Evolutionary conservation across 2,329 filamentous ascomycete species (phyloP).

Genomic region (Pyricularia sp.): DNA sequence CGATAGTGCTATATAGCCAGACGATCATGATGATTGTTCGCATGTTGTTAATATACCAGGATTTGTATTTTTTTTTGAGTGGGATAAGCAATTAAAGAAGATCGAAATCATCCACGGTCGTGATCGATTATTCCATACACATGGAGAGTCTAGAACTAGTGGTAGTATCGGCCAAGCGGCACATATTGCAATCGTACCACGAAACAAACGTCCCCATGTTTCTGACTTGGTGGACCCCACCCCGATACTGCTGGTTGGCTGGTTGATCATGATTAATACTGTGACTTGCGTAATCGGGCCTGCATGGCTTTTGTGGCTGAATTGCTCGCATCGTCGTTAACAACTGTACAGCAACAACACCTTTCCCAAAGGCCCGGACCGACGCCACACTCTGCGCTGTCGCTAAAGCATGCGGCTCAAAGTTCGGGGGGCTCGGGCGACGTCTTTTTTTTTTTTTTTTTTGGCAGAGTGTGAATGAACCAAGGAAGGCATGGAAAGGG

Average conservation of each 20-base stretch:
- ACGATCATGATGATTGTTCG: not conserved
- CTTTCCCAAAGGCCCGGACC: not conserved
- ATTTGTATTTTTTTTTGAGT: too few relatives aligned
- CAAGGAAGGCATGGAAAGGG: not conserved
- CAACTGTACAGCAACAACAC: not conserved
- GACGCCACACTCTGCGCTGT: not conserved
- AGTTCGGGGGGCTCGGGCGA: not conserved
- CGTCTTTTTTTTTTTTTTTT: too few relatives aligned
- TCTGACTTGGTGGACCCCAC: not conserved
- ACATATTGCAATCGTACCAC: not conserved
- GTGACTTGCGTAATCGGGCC: not conserved
- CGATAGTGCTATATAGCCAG: not conserved
- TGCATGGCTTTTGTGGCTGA: not conserved
- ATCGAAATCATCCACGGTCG: too few relatives aligned
- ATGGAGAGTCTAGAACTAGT: too few relatives aligned
- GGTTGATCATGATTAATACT: not conserved
- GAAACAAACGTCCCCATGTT: not conserved
- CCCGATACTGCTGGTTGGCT: not conserved
- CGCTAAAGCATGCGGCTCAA: not conserved
- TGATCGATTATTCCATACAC: not conserved
- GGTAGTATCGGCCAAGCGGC: too few relatives aligned
- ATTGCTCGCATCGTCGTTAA: not conserved
- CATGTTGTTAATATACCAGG: not conserved
- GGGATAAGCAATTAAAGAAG: too few relatives aligned
- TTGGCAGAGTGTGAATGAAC: too few relatives aligned